phyloP scores from a whole-genome alignment of 2,329 filamentous ascomycete species.

The Neonectria coccinea region DNA sequence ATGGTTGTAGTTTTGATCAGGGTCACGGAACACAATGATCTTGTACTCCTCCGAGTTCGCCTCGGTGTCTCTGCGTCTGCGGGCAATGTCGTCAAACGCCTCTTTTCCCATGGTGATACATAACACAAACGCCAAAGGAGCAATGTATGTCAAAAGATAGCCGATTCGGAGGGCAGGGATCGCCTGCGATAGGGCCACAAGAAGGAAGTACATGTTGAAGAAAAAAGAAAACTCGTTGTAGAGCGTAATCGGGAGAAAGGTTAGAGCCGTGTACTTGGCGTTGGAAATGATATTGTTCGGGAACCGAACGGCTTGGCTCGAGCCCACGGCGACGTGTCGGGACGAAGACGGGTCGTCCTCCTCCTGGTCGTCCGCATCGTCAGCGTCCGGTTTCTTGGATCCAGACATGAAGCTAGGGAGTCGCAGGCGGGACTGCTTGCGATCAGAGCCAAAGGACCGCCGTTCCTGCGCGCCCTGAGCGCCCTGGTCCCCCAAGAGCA shows the following conservation, averaged over 20 bases:
- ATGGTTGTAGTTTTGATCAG: slow-evolving; percentile 54
- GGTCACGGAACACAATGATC: slow-evolving; percentile 77
- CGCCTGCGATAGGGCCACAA: slow-evolving; percentile 93
- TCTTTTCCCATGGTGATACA: slow-evolving; percentile 95
- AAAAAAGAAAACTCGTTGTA: slow-evolving; percentile 99
- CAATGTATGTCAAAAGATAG: slow-evolving; percentile 94
- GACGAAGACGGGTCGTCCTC: slow-evolving; percentile 76
- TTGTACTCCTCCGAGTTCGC: slow-evolving; percentile 93
- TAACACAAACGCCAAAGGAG: slow-evolving; percentile 90
- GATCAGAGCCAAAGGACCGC: slow-evolving; percentile 46
- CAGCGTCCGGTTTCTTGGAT: slow-evolving; percentile 48
- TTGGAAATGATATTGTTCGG: slow-evolving; percentile 94
- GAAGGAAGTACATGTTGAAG: slow-evolving; percentile 98
- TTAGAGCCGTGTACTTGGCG: slow-evolving; percentile 96
- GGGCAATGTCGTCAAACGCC: slow-evolving; percentile 90
- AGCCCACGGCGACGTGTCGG: slow-evolving; percentile 80
- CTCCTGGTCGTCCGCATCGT: slow-evolving; percentile 62
- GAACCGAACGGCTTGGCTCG: slow-evolving; percentile 78
- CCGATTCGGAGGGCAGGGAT: slow-evolving; percentile 92
- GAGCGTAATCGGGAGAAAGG: slow-evolving; percentile 91
- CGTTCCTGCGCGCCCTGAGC: slow-evolving; percentile 43
- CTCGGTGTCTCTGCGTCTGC: slow-evolving; percentile 88
- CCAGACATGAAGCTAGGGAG: slow-evolving; percentile 76
- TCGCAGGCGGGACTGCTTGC: slow-evolving; percentile 64
- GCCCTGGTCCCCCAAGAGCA: slow-evolving; percentile 68